Conservation (phyloP, 73 alveolate species). For the Durusdinium trenchii region DNA sequence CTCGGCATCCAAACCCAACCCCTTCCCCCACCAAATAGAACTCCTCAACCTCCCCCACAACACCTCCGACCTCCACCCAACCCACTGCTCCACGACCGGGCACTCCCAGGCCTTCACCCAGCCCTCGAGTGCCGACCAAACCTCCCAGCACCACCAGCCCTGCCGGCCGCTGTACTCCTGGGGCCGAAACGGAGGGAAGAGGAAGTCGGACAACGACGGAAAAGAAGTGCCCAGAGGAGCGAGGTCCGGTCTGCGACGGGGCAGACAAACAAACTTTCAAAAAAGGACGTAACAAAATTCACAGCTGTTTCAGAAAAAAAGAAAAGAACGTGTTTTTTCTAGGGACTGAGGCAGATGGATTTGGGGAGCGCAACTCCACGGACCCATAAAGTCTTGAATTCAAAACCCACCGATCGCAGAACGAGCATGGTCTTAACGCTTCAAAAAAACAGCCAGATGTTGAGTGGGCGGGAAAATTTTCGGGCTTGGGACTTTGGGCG, state of each 20-base stretch:
- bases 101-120: slow-evolving; percentile 52
- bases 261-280: no score
- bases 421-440: no score
- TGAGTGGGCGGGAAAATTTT: no score
- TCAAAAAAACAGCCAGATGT: no score
- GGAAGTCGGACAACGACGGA: neutral
- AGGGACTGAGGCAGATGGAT: no score
- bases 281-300: no score
- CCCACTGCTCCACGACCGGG: neutral
- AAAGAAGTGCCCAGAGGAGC: neutral
- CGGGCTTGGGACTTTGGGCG: no score
- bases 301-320: no score
- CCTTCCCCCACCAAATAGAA: neutral
- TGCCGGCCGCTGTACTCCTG: slow-evolving; percentile 79
- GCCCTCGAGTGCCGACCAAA: slow-evolving; percentile 89
- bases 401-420: no score
- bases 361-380: no score
- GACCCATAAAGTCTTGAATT: no score
- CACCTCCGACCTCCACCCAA: neutral
- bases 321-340: no score
- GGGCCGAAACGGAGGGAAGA: neutral
- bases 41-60: neutral
- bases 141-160: slow-evolving; percentile 95
- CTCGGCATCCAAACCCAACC: neutral
- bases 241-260: neutral